Evolutionary conservation across 2,329 filamentous ascomycete genomes (phyloP).

Genomic region (Canariomyces notabilis): DNA sequence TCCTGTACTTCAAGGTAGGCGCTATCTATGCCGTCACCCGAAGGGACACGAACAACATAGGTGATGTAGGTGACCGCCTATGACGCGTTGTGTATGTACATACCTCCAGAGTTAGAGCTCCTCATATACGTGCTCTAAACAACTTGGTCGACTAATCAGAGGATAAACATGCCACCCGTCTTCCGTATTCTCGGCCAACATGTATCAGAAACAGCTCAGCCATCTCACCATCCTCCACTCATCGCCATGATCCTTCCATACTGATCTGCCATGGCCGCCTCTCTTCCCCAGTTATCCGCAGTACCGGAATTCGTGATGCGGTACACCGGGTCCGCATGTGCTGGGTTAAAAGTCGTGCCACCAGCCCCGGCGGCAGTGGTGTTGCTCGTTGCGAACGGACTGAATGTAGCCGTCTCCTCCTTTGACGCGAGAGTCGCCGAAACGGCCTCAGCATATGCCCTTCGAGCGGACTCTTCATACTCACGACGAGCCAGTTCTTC

Average conservation of each 20-base stretch:
- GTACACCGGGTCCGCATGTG: conserved; percentile 63
- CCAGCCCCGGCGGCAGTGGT: conserved; percentile 2
- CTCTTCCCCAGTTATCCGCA: conserved; percentile 38
- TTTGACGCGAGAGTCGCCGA: neutral
- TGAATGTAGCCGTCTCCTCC: too few relatives aligned
- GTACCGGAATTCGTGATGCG: conserved; percentile 32
- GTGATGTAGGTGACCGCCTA: too few relatives aligned
- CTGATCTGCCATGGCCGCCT: conserved; percentile 57
- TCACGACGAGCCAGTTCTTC: conserved; percentile 62
- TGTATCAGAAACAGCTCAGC: conserved; percentile 8
- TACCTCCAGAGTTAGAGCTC: too few relatives aligned
- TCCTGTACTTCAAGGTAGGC: too few relatives aligned
- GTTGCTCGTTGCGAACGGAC: conserved; percentile 12
- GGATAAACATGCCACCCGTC: too few relatives aligned
- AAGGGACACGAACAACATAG: too few relatives aligned
- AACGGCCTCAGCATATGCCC: conserved; percentile 26
- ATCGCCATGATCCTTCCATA: conserved; percentile 51
- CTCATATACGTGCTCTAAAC: too few relatives aligned
- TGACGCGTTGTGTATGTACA: too few relatives aligned
- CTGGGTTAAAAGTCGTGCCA: conserved; percentile 21
- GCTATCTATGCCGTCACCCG: too few relatives aligned
- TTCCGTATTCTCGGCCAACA: too few relatives aligned
- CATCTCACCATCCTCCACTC: conserved; percentile 26
- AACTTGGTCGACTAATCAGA: too few relatives aligned
- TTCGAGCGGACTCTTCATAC: conserved; percentile 48